A percentile compares a stretch with the other conserved stretches of the same genome.
phyloP scores from a whole-genome alignment of 768 basidiomycete species.

The Omphalotus guepiniiformis region DNA sequence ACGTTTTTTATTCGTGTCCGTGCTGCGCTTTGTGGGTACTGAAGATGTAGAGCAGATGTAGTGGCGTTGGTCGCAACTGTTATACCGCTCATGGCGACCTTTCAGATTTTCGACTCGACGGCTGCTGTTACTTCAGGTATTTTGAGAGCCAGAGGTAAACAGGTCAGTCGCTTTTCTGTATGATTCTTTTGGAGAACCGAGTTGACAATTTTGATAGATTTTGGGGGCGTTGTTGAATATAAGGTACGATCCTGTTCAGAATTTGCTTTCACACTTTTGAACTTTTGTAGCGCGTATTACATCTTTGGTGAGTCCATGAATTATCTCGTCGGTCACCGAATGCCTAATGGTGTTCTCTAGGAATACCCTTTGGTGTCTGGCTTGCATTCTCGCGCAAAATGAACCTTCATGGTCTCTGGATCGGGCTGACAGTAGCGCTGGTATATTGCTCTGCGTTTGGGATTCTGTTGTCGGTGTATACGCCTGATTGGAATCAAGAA shows the following conservation, averaged over 20 bases:
- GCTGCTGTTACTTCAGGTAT: conserved; percentile 68
- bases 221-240: conserved; percentile 78
- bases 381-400: conserved; percentile 57
- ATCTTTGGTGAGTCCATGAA: conserved; percentile 46
- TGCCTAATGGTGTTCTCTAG: conserved; percentile 22
- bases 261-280: conserved; percentile 5
- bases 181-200: too few relatives aligned
- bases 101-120: conserved; percentile 84
- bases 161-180: too few relatives aligned
- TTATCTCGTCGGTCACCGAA: neutral
- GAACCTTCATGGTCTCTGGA: conserved; percentile 77
- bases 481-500: conserved; percentile 64
- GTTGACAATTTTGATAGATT: too few relatives aligned
- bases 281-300: conserved; percentile 60
- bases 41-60: conserved; percentile 39
- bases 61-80: conserved; percentile 62
- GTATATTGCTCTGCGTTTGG: conserved; percentile 54
- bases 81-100: conserved; percentile 70
- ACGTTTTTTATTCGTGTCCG: too few relatives aligned
- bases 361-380: conserved; percentile 79
- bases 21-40: too few relatives aligned
- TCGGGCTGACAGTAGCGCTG: conserved; percentile 70
- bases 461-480: conserved; percentile 45
- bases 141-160: conserved; percentile 79
- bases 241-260: conserved; percentile 39